Percentiles rank a stretch among this genome's conserved stretches.
Conservation (phyloP, 2,329 filamentous ascomycete genomes). For the Aspergillus spinulosporus region DNA sequence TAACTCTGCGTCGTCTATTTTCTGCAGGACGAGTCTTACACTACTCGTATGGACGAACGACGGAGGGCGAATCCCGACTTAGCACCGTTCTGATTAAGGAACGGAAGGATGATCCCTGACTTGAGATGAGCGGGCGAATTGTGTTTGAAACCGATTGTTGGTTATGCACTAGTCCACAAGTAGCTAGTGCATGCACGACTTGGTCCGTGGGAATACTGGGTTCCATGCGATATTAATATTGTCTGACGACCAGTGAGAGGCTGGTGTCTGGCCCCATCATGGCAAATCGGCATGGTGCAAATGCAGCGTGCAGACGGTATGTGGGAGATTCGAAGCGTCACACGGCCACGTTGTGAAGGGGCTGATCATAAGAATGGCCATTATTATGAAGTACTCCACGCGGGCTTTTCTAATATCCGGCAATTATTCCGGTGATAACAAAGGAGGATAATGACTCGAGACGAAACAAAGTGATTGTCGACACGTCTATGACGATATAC, state of each 20-base stretch:
- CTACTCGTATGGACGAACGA: not conserved
- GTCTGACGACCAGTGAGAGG: not conserved
- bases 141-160: slow-evolving; percentile 1
- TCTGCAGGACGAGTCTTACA: not conserved
- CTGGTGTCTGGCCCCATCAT: not conserved
- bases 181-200: slow-evolving; percentile 1
- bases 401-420: too few relatives aligned
- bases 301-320: not conserved
- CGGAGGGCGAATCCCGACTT: not conserved
- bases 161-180: slow-evolving; percentile 1
- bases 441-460: slow-evolving; percentile 7
- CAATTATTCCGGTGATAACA: not conserved
- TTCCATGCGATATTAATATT: not conserved
- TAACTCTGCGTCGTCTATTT: slow-evolving; percentile 8
- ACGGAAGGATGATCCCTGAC: slow-evolving; percentile 7
- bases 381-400: slow-evolving; percentile 3
- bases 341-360: slow-evolving; percentile 11
- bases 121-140: slow-evolving; percentile 2
- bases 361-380: not conserved
- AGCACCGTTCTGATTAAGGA: not conserved
- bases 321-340: not conserved
- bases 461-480: slow-evolving; percentile 2
- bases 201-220: not conserved
- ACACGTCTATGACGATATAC: not conserved
- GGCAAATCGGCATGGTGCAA: not conserved